These are phyloP conservation scores for Candida insectalens DNA, from an alignment of 805 yeast species.

Conservation along the genomic window DNA sequence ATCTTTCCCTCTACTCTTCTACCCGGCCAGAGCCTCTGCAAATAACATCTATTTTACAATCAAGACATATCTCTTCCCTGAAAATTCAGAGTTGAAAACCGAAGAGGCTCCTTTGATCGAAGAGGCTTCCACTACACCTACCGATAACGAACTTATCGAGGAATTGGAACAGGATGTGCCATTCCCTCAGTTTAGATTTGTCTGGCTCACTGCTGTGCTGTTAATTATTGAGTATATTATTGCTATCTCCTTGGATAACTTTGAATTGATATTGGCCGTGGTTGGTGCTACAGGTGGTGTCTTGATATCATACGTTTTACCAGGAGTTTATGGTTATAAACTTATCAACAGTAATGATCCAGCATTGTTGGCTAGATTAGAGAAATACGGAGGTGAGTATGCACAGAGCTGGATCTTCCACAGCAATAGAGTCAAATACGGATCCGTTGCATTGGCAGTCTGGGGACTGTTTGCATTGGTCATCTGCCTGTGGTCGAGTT, in stretches of 20 bases:
- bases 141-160: not conserved
- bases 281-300: constrained; percentile 85
- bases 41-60: constrained; percentile 42
- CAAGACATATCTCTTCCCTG: constrained; percentile 1
- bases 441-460: constrained; percentile 31
- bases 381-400: constrained; percentile 14
- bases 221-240: constrained; percentile 39
- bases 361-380: constrained; percentile 7
- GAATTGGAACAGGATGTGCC: constrained; percentile 28
- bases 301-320: constrained; percentile 65
- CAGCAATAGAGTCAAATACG: constrained; percentile 9
- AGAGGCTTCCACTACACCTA: not conserved
- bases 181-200: constrained; percentile 35
- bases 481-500: constrained; percentile 41
- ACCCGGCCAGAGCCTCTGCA: constrained; percentile 67
- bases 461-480: constrained; percentile 51
- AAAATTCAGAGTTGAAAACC: not conserved
- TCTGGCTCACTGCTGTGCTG: constrained; percentile 37
- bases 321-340: constrained; percentile 68
- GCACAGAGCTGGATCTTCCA: constrained; percentile 13
- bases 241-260: constrained; percentile 51
- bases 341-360: constrained; percentile 28
- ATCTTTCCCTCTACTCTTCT: constrained; percentile 71
- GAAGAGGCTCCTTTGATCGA: constrained; percentile 8
- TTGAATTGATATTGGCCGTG: constrained; percentile 59